These are phyloP conservation scores for Penstemon davidsonii DNA, from an alignment of 257 asterid genomes.

Conservation along the genomic window DNA sequence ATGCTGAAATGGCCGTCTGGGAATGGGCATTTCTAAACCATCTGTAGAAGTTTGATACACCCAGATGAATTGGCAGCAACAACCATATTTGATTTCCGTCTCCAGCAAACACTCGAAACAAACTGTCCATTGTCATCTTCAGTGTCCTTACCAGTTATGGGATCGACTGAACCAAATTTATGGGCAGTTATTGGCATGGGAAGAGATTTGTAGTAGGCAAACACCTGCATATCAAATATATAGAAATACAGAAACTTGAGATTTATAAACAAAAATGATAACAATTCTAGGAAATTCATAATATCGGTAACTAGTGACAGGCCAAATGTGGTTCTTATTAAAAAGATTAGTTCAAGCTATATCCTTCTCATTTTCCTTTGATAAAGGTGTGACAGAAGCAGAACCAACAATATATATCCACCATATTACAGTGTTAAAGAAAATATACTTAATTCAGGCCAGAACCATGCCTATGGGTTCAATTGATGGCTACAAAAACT, in stretches of 20 bases:
- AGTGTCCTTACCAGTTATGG: slow-evolving; percentile 38
- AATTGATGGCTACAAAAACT: not conserved
- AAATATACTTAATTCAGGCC: no score
- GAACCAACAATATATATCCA: no score
- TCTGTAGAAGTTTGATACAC: slow-evolving; percentile 18
- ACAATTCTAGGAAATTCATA: slow-evolving; percentile 6
- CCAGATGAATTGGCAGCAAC: slow-evolving; percentile 57
- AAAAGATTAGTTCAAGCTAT: no score
- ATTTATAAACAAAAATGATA: not conserved
- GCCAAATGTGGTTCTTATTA: no score
- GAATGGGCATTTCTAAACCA: not conserved
- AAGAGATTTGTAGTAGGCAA: slow-evolving; percentile 52
- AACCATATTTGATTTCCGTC: slow-evolving; percentile 49
- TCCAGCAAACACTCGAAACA: slow-evolving; percentile 80
- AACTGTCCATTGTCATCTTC: slow-evolving; percentile 38
- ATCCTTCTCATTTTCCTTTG: no score
- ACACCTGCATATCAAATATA: slow-evolving; percentile 48
- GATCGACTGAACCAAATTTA: slow-evolving; percentile 45
- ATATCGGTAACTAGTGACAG: no score
- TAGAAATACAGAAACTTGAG: not conserved
- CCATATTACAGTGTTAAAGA: no score
- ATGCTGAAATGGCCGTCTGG: not conserved
- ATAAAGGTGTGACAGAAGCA: no score
- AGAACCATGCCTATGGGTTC: no score
- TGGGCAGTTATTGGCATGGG: slow-evolving; percentile 63